A percentile compares a stretch with the other conserved stretches of the same genome.
Conservation (phyloP, 208 protist species). For the Crithidia mellificae region DNA sequence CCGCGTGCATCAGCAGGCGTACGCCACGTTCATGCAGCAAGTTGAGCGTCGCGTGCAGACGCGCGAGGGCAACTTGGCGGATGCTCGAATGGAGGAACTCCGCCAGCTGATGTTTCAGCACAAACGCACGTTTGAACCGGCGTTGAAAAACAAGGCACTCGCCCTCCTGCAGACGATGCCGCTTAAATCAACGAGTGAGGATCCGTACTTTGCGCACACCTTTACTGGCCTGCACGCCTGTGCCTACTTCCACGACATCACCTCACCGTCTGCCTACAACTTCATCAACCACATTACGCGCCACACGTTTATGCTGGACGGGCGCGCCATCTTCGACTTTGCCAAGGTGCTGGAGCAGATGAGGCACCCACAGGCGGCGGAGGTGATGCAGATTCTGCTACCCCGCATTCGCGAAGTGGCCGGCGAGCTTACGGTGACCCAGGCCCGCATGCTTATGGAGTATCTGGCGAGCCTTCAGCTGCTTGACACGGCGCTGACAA, state of each 20-base stretch:
- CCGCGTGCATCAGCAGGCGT: slow-evolving; percentile 71
- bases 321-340: slow-evolving; percentile 47
- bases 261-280: slow-evolving; percentile 54
- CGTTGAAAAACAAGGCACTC: slow-evolving; percentile 39
- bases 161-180: slow-evolving; percentile 63
- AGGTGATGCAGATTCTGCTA: slow-evolving; percentile 57
- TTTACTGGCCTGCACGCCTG: slow-evolving; percentile 56
- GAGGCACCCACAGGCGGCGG: slow-evolving; percentile 55
- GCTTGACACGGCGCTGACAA: slow-evolving; percentile 35
- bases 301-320: slow-evolving; percentile 77
- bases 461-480: slow-evolving; percentile 32
- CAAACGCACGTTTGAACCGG: slow-evolving; percentile 50
- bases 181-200: slow-evolving; percentile 70
- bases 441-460: slow-evolving; percentile 49
- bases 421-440: slow-evolving; percentile 45
- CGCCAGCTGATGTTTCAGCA: slow-evolving; percentile 40
- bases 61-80: slow-evolving; percentile 34
- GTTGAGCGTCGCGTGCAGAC: slow-evolving; percentile 18
- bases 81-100: slow-evolving; percentile 52
- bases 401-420: slow-evolving; percentile 61
- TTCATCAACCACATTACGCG: slow-evolving; percentile 77
- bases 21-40: slow-evolving; percentile 26
- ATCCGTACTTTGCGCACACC: slow-evolving; percentile 61
- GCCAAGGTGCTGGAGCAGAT: slow-evolving; percentile 40
- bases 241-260: slow-evolving; percentile 59